Percentiles rank a stretch among this genome's conserved stretches.
Evolutionary conservation across 2,329 filamentous ascomycete genomes (phyloP).

Genomic region (Aureobasidium zeae): DNA sequence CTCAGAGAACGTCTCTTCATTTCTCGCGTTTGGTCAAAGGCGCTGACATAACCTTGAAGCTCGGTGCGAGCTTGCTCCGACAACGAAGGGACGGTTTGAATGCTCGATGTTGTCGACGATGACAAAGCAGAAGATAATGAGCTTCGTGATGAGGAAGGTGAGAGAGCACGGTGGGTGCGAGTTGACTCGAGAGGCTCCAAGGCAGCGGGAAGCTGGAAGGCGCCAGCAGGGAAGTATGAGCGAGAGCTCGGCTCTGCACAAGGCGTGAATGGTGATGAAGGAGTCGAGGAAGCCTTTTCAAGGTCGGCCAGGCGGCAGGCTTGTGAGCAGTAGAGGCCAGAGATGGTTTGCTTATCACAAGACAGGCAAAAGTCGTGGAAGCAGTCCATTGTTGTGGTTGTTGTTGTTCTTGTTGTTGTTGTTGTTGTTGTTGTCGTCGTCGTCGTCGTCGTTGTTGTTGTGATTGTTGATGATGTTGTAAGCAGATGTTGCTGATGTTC

Average conservation of each 20-base stretch:
- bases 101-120: constrained; percentile 54
- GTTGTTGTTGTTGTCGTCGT: not conserved
- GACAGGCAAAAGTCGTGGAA: constrained; percentile 87
- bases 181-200: constrained; percentile 25
- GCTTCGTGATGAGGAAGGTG: constrained; percentile 66
- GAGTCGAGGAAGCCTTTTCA: constrained; percentile 51
- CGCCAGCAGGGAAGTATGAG: constrained; percentile 19
- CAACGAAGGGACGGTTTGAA: no score
- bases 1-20: constrained; percentile 32
- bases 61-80: constrained; percentile 71
- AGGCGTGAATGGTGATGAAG: constrained; percentile 26
- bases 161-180: constrained; percentile 28
- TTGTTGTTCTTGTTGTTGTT: constrained; percentile 23
- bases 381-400: constrained; percentile 48
- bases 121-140: no score
- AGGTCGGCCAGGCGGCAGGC: constrained; percentile 81
- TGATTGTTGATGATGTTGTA: not conserved
- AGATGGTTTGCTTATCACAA: constrained; percentile 81
- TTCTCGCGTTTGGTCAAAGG: constrained; percentile 74
- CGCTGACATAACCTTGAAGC: constrained; percentile 75
- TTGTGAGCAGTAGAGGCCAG: constrained; percentile 83
- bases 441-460: no score
- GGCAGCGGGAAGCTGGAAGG: constrained; percentile 57
- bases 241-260: constrained; percentile 3
- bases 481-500: not conserved